Base-by-base conservation (phyloP, 1,139 yeast species). In the Yamadazyma triangularis region DNA sequence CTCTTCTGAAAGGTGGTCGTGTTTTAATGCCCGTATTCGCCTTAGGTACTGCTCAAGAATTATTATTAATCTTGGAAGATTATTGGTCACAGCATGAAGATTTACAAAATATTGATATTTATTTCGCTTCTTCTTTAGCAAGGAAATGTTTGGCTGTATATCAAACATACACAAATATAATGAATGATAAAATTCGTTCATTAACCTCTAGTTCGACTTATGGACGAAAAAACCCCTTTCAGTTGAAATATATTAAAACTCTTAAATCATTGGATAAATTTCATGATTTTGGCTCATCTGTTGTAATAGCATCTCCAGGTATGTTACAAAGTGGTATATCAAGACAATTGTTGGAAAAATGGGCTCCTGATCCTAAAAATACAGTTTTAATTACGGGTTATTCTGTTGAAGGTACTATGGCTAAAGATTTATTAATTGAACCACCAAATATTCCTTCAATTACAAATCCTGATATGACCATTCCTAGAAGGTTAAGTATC, bases 351-450 rank as follows among this genome's bases (percentile, higher is more conserved):
- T 66, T 91, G 24, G 99, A 91, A 51, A 77, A 83, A 53, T 91
- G 99, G 99, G 91, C 95, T 1, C 98, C 98, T 0, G 98, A 91
- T 49, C 85, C 94, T 3, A 83, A 87, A 48, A 91, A 91, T 48
- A 70, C 94, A 2, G 79, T 88, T 18, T 75, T 91, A 22, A 61
- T 91, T 55, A 93, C 99, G 0, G 99, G 99, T 61, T 91, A 91
- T 56, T 89, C 97, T 2, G 96, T 91, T 4, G 99, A 91, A 53
- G 98, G 99, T 15, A 91, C 98, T 1, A 78, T 91, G 88, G 99
- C 98, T 1, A 91, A 91, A 50, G 86, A 76, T 36, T 65, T 91
- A 27, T 64, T 93, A 43, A 77, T 87, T 27, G 96, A 89, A 46
- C 98, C 99, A 1, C 76, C 79, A 16, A 85, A 88, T 13, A 87